Conservation (phyloP, 2,329 filamentous ascomycete genomes). For the Alternaria sp. region DNA sequence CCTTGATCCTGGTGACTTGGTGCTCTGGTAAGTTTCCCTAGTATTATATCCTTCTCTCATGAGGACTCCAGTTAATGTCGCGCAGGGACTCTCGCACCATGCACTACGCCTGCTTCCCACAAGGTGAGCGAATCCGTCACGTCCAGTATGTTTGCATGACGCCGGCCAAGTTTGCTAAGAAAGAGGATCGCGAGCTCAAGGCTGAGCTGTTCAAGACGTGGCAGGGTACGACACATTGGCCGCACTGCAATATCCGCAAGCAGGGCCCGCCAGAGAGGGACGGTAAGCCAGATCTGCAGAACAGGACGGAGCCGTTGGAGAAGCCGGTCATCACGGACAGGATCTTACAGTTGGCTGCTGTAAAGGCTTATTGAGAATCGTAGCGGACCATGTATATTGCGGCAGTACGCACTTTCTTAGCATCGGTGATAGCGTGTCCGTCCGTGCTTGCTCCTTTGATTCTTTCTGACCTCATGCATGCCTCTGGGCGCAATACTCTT, state of each 20-base stretch:
- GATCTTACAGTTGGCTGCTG: slow-evolving; percentile 12
- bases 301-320: slow-evolving; percentile 30
- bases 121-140: no score
- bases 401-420: no score
- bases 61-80: no score
- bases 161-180: slow-evolving; percentile 19
- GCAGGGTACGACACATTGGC: slow-evolving; percentile 36
- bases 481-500: no score
- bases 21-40: no score
- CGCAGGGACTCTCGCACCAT: no score
- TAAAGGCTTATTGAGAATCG: slow-evolving; percentile 7
- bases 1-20: slow-evolving; percentile 53
- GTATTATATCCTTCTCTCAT: no score
- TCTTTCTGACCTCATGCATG: no score
- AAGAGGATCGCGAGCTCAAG: slow-evolving; percentile 30
- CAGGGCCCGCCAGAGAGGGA: slow-evolving; percentile 13
- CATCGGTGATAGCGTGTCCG: no score
- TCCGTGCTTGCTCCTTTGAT: no score
- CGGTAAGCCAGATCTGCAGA: slow-evolving; percentile 7
- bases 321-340: slow-evolving; percentile 28
- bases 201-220: slow-evolving; percentile 25
- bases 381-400: background rate
- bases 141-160: slow-evolving; percentile 31
- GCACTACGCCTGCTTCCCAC: no score
- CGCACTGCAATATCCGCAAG: slow-evolving; percentile 32